A percentile compares a stretch with the other conserved stretches of the same genome.
Conservation (phyloP, 2,329 filamentous ascomycete genomes). For the Rutstroemia sp. region DNA sequence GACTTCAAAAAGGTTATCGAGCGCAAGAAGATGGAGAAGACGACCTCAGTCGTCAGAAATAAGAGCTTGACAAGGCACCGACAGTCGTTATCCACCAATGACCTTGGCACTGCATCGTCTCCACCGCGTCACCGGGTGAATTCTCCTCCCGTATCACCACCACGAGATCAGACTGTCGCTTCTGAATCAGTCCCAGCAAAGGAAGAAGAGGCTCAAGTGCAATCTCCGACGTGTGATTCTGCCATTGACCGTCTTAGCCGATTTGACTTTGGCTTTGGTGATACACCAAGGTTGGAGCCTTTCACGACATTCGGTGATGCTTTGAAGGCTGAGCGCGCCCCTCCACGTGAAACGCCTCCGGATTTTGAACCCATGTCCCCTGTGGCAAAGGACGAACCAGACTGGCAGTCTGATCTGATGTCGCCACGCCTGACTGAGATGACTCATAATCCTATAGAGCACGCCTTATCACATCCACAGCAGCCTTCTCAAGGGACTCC, state of each 20-base stretch:
- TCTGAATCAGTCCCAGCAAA: background rate
- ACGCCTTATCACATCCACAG: slow-evolving; percentile 17
- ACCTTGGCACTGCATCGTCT: slow-evolving; percentile 36
- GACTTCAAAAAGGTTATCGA: slow-evolving; percentile 65
- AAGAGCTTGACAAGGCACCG: slow-evolving; percentile 53
- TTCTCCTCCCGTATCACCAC: slow-evolving; percentile 39
- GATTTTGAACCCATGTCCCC: slow-evolving; percentile 1
- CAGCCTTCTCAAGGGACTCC: slow-evolving; percentile 20
- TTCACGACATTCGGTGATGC: background rate
- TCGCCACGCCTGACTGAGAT: slow-evolving; percentile 28
- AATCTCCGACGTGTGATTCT: slow-evolving; percentile 11
- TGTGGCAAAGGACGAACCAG: slow-evolving; percentile 11
- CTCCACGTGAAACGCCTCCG: background rate
- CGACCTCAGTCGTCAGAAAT: slow-evolving; percentile 28
- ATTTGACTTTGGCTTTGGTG: slow-evolving; percentile 27
- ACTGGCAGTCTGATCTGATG: slow-evolving; percentile 25
- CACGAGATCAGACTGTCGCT: slow-evolving; percentile 15
- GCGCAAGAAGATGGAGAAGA: slow-evolving; percentile 38
- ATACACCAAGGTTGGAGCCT: slow-evolving; percentile 3
- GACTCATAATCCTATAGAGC: slow-evolving; percentile 25
- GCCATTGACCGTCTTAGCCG: slow-evolving; percentile 17
- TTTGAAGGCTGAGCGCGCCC: background rate
- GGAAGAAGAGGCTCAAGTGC: slow-evolving; percentile 8
- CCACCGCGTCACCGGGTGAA: slow-evolving; percentile 43
- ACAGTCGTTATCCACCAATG: slow-evolving; percentile 51